These are phyloP conservation scores for Ophiostoma ips DNA, from an alignment of 2,329 filamentous ascomycete genomes.

Conservation along the genomic window DNA sequence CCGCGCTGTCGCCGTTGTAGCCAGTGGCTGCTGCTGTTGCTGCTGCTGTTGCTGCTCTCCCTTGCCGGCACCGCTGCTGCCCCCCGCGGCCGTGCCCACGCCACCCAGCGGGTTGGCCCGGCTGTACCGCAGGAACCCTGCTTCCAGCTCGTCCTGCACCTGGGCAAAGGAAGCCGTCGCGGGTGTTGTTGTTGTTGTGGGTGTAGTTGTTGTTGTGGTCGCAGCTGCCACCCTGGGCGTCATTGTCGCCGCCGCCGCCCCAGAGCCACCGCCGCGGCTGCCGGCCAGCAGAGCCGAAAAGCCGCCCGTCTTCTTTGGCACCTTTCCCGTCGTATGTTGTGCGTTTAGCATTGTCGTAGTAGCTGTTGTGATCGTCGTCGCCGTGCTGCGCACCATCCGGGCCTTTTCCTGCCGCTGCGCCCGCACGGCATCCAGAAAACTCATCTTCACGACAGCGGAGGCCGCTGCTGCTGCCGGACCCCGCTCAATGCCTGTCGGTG, in stretches of 20 bases:
- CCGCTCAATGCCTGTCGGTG: background rate
- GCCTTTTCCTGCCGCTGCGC: conserved; percentile 6
- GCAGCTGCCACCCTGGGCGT: background rate
- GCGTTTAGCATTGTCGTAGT: background rate
- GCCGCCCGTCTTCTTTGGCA: background rate
- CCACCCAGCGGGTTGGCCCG: conserved; percentile 9
- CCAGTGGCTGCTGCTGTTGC: background rate
- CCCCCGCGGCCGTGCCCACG: background rate
- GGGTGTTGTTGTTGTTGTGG: background rate
- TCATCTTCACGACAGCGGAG: background rate
- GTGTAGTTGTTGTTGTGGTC: background rate
- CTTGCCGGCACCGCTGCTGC: background rate
- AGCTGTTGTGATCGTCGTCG: background rate
- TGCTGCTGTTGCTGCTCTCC: background rate
- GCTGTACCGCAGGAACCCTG: conserved; percentile 7
- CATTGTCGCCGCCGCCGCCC: background rate
- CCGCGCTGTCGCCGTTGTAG: background rate
- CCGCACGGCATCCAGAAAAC: conserved; percentile 7
- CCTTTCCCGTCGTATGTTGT: too few species aligned
- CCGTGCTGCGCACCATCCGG: background rate
- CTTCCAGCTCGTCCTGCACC: conserved; percentile 9
- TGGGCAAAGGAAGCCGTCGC: conserved; percentile 1
- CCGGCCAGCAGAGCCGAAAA: background rate
- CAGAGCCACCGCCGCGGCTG: background rate
- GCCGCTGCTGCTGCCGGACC: background rate